Conservation (phyloP, 2,329 filamentous ascomycete genomes). For the Curvularia spicifera region DNA sequence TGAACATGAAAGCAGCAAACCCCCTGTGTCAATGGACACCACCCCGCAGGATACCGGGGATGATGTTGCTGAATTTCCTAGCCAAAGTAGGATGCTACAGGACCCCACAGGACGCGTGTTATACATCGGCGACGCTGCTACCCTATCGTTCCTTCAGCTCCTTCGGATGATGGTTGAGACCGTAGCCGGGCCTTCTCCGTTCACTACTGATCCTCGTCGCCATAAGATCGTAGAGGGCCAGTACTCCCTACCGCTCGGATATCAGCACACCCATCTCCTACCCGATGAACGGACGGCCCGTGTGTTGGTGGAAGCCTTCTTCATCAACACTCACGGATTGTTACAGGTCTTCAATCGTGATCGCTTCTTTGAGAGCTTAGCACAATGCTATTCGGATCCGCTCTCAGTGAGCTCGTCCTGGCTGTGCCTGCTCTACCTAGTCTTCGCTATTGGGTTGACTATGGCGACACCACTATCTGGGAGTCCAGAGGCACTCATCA, state of each 20-base stretch:
- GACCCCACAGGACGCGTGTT: conserved; percentile 64
- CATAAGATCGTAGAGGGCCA: conserved; percentile 64
- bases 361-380: conserved; percentile 58
- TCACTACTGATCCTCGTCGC: conserved; percentile 63
- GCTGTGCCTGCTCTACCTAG: conserved; percentile 66
- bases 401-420: conserved; percentile 58
- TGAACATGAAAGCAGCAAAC: conserved; percentile 27
- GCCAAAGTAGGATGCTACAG: conserved; percentile 64
- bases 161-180: conserved; percentile 67
- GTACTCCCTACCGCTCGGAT: conserved; percentile 56
- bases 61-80: conserved; percentile 63
- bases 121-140: conserved; percentile 69
- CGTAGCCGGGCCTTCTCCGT: conserved; percentile 61
- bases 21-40: conserved; percentile 41
- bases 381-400: conserved; percentile 63
- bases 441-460: conserved; percentile 68
- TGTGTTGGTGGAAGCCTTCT: conserved; percentile 65
- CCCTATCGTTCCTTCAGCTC: conserved; percentile 65
- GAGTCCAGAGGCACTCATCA: conserved; percentile 58
- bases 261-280: conserved; percentile 60
- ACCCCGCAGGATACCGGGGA: conserved; percentile 54
- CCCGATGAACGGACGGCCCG: conserved; percentile 63
- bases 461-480: conserved; percentile 61
- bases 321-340: conserved; percentile 68
- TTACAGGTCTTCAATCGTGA: conserved; percentile 65